A percentile compares a stretch with the other conserved stretches of the same genome.
phyloP scores from a whole-genome alignment of 2,329 filamentous ascomycete species.

The Juglanconis sp. region DNA sequence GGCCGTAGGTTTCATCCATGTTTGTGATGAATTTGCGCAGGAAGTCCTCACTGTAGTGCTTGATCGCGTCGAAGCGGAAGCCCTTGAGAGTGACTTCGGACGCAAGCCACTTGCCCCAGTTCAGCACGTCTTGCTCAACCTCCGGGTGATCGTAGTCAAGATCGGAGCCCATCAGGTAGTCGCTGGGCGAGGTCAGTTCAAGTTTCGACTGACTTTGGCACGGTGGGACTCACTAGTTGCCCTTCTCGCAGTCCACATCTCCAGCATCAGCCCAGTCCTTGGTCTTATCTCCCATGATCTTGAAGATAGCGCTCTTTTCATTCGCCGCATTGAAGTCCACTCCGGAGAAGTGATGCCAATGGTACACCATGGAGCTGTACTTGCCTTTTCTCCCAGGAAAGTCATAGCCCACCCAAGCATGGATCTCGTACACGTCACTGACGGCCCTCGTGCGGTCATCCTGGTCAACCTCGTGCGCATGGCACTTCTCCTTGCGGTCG shows the following conservation, averaged over 20 bases:
- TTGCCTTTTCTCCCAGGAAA: constrained; percentile 60
- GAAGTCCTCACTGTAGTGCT: constrained; percentile 69
- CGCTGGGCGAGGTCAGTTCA: constrained; percentile 56
- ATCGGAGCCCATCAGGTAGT: constrained; percentile 72
- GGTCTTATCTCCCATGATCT: constrained; percentile 56
- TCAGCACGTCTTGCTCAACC: constrained; percentile 60
- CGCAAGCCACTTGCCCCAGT: constrained; percentile 67
- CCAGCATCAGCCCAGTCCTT: constrained; percentile 65
- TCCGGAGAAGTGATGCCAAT: constrained; percentile 68
- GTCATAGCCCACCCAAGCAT: constrained; percentile 68
- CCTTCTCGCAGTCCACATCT: constrained; percentile 55
- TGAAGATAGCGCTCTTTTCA: constrained; percentile 64
- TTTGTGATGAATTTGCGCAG: constrained; percentile 60
- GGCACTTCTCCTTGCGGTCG: constrained; percentile 61
- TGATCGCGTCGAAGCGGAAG: constrained; percentile 69
- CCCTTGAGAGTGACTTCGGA: constrained; percentile 59
- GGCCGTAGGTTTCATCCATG: constrained; percentile 44
- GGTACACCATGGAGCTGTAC: constrained; percentile 64
- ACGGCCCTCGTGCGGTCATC: constrained; percentile 57
- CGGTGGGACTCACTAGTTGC: constrained; percentile 53
- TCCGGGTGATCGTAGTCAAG: constrained; percentile 64
- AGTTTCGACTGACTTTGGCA: constrained; percentile 26
- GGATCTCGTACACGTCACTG: constrained; percentile 60
- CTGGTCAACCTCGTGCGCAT: constrained; percentile 61
- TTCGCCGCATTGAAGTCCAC: constrained; percentile 63